Evolutionary conservation across 2,329 filamentous ascomycete genomes (phyloP), one percentile per base, ranked within the genome.

Genomic region (Fusarium burgessii): DNA sequence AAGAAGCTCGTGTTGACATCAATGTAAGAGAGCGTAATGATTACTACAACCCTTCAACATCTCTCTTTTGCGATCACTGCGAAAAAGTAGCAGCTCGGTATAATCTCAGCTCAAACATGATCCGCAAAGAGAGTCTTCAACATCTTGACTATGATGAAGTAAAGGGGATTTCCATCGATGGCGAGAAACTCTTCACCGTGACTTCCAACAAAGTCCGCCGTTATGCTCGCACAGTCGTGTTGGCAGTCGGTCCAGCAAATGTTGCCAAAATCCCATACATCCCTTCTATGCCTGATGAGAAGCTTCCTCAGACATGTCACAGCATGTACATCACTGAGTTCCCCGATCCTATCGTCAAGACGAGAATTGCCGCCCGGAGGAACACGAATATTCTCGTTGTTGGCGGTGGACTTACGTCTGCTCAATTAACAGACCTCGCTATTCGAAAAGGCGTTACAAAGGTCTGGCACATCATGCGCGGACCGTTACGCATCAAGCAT

Each of bases 381-480:
- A 68, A 78, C n/a, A 93, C 91, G 0, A 90, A 90, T 66, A 79
- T 95, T 11, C 83, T 94, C 11, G 86, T 95, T 12, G 85, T 95
- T 7, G 92, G 92, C 4, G 93, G 93, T 3, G 93, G 93, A 0
- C 81, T 95, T 7, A 94, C 93, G 0, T 92, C 91, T 25, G 91
- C 92, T 0, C 93, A 95, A 77, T 83, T 95, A 20, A 85, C 89
- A 0, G 91, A 94, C 75, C 84, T 92, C 49, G 89, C 89, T 2
- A 81, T 94, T 62, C 85, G 87, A 12, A 84, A 85, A 27, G 91
- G 92, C 0, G 89, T 93, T 1, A 85, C 83, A 2, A 91, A 89
- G 68, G 90, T 95, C 0, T 92, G 87, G 84, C 87, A 92, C 55
- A 76, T 95, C 29, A 90, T 94, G 87, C 86, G 93, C 1, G 84